Percentiles rank a stretch among this genome's conserved stretches.
These are phyloP conservation scores for Botrytis fragariae DNA, from an alignment of 2,329 filamentous ascomycete species.

Conservation along the genomic window DNA sequence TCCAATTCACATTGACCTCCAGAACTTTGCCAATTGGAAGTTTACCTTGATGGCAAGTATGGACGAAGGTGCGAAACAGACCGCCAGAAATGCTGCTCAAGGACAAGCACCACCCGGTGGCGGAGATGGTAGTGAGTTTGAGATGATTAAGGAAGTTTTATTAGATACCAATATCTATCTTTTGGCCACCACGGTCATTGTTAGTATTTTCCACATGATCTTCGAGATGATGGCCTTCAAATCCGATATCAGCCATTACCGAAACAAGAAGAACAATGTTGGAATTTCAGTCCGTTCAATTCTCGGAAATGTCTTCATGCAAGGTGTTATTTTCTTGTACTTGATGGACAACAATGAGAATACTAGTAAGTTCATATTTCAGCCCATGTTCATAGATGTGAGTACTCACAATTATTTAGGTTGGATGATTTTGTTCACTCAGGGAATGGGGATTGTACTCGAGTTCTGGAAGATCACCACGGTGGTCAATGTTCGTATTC, in stretches of 20 bases:
- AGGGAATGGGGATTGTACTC: constrained; percentile 64
- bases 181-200: constrained; percentile 77
- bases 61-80: constrained; percentile 84
- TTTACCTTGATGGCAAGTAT: constrained; percentile 81
- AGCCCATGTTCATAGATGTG: not conserved
- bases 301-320: constrained; percentile 97
- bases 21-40: constrained; percentile 83
- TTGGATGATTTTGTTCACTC: constrained; percentile 97
- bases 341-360: constrained; percentile 96
- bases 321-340: constrained; percentile 92
- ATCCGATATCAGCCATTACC: constrained; percentile 95
- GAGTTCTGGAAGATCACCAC: constrained; percentile 97
- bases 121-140: constrained; percentile 89
- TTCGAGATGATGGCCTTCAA: constrained; percentile 97
- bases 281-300: constrained; percentile 96
- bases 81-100: constrained; percentile 71
- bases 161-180: constrained; percentile 93
- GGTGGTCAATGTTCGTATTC: constrained; percentile 81
- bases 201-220: constrained; percentile 86
- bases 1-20: constrained; percentile 78
- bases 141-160: constrained; percentile 95
- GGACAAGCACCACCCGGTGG: constrained; percentile 56
- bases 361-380: constrained; percentile 52
- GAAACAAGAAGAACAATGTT: constrained; percentile 99
- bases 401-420: constrained; percentile 37